A percentile compares a stretch with the other conserved stretches of the same genome.
These are phyloP conservation scores for Irpex rosettiformis DNA, from an alignment of 1,284 basidiomycete species.

Conservation along the genomic window DNA sequence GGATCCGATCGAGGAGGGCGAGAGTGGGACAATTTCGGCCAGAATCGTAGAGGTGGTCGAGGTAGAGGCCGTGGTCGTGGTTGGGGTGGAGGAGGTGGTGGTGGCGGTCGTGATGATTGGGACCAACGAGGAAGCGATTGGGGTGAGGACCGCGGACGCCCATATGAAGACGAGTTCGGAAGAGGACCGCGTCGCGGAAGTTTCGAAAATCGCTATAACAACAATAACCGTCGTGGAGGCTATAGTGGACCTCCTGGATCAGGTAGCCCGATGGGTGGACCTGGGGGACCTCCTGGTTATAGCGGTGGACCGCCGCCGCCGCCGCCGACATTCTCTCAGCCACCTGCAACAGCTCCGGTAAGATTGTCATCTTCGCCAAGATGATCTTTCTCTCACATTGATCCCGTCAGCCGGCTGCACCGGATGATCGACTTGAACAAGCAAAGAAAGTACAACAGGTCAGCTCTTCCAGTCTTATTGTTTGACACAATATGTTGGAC, in stretches of 20 bases:
- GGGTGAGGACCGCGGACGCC: slow-evolving; percentile 42
- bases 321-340: slow-evolving; percentile 26
- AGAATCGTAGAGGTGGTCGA: slow-evolving; percentile 31
- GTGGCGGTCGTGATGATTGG: slow-evolving; percentile 32
- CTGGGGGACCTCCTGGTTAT: slow-evolving; percentile 28
- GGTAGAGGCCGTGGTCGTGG: slow-evolving; percentile 22
- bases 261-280: slow-evolving; percentile 18
- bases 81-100: slow-evolving; percentile 15
- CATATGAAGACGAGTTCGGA: slow-evolving; percentile 42
- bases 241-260: slow-evolving; percentile 31
- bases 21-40: slow-evolving; percentile 45
- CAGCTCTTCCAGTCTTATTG: slow-evolving; percentile 16
- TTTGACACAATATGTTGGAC: too few relatives aligned
- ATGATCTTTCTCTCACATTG: neutral
- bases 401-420: slow-evolving; percentile 25
- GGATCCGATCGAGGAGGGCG: slow-evolving; percentile 36
- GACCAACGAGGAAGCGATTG: slow-evolving; percentile 41
- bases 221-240: slow-evolving; percentile 26
- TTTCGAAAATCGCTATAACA: slow-evolving; percentile 34
- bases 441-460: slow-evolving; percentile 79
- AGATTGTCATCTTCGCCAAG: slow-evolving; percentile 9
- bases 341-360: slow-evolving; percentile 25
- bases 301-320: slow-evolving; percentile 26
- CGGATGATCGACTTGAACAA: slow-evolving; percentile 76
- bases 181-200: slow-evolving; percentile 24